phyloP scores from a whole-genome alignment of 83 land plant genomes.

The Picea mariana region DNA sequence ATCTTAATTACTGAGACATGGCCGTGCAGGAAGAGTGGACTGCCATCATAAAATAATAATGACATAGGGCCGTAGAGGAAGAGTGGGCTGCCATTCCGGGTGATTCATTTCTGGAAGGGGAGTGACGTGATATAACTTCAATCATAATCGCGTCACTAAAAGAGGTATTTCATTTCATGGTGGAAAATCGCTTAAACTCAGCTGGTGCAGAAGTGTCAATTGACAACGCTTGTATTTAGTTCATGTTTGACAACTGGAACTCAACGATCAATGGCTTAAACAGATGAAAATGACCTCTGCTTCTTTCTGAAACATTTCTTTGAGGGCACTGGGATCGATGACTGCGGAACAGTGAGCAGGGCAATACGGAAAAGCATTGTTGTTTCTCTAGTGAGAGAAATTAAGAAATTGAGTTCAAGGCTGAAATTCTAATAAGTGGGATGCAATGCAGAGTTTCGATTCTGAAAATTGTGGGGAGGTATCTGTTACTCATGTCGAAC shows the following conservation, averaged over 20 bases:
- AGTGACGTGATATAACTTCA: too few species aligned
- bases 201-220: conserved; percentile 34
- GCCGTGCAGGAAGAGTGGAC: too few species aligned
- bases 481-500: neutral
- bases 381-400: conserved; percentile 13
- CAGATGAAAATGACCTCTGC: conserved; percentile 56
- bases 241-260: conserved; percentile 49
- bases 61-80: too few species aligned
- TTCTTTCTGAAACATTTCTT: conserved; percentile 51
- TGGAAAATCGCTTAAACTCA: too few species aligned
- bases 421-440: conserved; percentile 44
- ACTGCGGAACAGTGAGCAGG: conserved; percentile 5
- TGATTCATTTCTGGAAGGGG: neutral
- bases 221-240: conserved; percentile 26
- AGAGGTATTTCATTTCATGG: too few species aligned
- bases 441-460: conserved; percentile 19
- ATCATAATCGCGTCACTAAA: too few species aligned
- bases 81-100: too few species aligned
- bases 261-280: conserved; percentile 83
- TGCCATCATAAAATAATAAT: too few species aligned
- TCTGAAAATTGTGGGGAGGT: conserved; percentile 26
- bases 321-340: conserved; percentile 10
- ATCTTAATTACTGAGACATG: too few species aligned
- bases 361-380: neutral
- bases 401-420: conserved; percentile 27